phyloP scores from a whole-genome alignment of 2,329 filamentous ascomycete species.

The Proliferodiscus dingleyae region DNA sequence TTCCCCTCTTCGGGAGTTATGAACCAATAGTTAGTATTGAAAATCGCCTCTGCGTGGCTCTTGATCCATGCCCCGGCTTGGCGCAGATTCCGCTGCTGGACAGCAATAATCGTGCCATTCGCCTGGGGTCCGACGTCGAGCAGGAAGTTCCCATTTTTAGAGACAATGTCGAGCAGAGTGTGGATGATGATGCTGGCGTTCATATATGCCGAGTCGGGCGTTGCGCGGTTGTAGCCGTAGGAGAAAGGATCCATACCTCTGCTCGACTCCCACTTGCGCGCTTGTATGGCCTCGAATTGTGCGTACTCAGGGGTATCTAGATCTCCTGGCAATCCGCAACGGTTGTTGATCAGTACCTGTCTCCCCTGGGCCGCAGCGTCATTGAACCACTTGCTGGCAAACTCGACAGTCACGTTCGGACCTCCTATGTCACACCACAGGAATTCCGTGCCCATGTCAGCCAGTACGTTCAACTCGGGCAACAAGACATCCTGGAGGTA shows the following conservation, averaged over 20 bases:
- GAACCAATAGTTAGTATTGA: conserved; percentile 48
- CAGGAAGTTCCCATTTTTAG: conserved; percentile 51
- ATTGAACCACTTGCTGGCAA: conserved; percentile 39
- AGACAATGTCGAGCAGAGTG: conserved; percentile 45
- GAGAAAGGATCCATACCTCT: conserved; percentile 54
- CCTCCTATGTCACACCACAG: conserved; percentile 45
- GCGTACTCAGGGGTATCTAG: conserved; percentile 58
- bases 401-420: conserved; percentile 36
- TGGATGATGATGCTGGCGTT: conserved; percentile 43
- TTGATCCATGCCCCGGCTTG: conserved; percentile 50
- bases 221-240: conserved; percentile 55
- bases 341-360: conserved; percentile 50
- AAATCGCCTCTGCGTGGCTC: conserved; percentile 48
- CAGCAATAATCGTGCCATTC: conserved; percentile 46
- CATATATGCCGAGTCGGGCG: conserved; percentile 44
- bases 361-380: conserved; percentile 33
- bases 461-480: conserved; percentile 41
- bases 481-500: conserved; percentile 39
- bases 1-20: conserved; percentile 22
- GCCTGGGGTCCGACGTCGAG: conserved; percentile 50
- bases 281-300: conserved; percentile 42
- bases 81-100: conserved; percentile 42
- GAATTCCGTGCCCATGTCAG: conserved; percentile 39
- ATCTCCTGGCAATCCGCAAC: conserved; percentile 50
- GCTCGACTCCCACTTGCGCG: conserved; percentile 55